Evolutionary conservation across 768 basidiomycete genomes (phyloP).

Genomic region (Cystobasidiopsis lactophilus): DNA sequence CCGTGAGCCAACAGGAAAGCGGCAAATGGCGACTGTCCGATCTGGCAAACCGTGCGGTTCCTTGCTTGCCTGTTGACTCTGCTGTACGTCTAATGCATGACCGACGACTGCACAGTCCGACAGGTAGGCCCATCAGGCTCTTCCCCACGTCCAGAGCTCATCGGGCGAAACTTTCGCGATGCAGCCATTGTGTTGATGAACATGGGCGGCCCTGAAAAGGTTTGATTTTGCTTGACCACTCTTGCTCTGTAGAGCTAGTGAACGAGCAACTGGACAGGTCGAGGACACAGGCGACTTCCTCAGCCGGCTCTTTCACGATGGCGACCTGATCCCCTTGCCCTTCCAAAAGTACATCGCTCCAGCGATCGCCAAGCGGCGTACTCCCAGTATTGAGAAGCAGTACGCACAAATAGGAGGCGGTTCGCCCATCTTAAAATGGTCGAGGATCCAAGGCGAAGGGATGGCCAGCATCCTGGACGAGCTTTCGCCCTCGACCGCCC

Average conservation of each 20-base stretch:
- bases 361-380: constrained; percentile 63
- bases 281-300: constrained; percentile 82
- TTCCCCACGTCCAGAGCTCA: no score
- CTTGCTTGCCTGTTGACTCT: not conserved
- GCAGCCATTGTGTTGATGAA: constrained; percentile 86
- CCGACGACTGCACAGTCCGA: no score
- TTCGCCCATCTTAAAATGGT: constrained; percentile 82
- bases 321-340: constrained; percentile 83
- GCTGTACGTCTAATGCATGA: not conserved
- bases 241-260: no score
- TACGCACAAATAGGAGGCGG: constrained; percentile 90
- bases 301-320: constrained; percentile 69
- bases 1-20: no score
- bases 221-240: constrained; percentile 25
- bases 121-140: no score
- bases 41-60: not conserved
- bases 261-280: constrained; percentile 33
- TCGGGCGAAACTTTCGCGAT: not conserved
- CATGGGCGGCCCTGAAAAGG: constrained; percentile 93
- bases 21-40: not conserved
- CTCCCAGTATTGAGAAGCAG: constrained; percentile 81
- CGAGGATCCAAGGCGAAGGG: constrained; percentile 61
- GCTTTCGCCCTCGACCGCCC: constrained; percentile 73
- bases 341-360: constrained; percentile 76
- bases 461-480: constrained; percentile 86